Conservation (phyloP, 148 eudicot species). For the Mesembryanthemum crystallinum region DNA sequence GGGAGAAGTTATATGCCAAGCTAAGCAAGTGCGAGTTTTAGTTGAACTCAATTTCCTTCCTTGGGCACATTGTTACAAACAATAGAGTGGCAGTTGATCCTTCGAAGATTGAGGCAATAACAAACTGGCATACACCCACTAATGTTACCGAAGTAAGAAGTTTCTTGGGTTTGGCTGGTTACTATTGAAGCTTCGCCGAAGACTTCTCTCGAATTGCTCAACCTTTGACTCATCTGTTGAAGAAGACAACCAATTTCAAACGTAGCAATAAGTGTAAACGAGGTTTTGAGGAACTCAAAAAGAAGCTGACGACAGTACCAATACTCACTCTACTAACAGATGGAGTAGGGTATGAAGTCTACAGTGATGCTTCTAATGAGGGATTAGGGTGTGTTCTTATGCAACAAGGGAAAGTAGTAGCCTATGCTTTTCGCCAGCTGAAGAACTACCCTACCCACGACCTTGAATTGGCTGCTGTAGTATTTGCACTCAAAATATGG, state of each 20-base stretch:
- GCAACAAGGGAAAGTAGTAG: too few relatives aligned
- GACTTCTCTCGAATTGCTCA: not conserved
- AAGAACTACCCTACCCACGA: too few relatives aligned
- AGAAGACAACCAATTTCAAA: not conserved
- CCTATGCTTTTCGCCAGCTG: too few relatives aligned
- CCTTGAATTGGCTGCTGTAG: too few relatives aligned
- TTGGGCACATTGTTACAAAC: conserved; percentile 13
- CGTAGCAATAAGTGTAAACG: not conserved
- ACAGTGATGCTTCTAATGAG: conserved; percentile 7
- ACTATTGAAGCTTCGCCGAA: conserved; percentile 3
- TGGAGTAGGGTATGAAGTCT: not conserved
- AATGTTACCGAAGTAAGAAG: conserved; percentile 5
- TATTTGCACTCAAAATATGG: too few relatives aligned
- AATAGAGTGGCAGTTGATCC: conserved; percentile 12
- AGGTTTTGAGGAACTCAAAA: conserved; percentile 1
- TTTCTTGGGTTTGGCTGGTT: conserved; percentile 5
- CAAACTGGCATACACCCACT: conserved; percentile 1
- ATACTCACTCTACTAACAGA: not conserved
- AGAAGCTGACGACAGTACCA: not conserved
- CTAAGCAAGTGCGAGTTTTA: conserved; percentile 2
- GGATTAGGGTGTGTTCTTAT: not conserved
- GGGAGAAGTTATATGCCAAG: not conserved
- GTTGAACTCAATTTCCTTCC: not conserved
- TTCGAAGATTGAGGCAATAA: conserved; percentile 2
- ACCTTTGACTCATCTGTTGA: not conserved